phyloP scores from a whole-genome alignment of 345 rosid species.

The Citrus hindsii region DNA sequence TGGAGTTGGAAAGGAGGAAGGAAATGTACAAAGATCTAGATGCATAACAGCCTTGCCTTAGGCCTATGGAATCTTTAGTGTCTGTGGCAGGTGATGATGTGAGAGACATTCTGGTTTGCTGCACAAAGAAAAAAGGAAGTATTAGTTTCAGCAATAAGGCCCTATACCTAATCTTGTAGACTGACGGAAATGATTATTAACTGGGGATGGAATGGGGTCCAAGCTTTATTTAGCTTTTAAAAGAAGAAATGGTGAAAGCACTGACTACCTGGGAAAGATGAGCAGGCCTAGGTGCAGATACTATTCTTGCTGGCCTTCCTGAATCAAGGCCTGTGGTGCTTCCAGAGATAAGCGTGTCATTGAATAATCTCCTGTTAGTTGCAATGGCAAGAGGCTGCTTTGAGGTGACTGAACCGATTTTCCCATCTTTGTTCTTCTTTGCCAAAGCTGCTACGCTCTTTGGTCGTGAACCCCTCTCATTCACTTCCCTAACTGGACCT shows the following conservation, averaged over 20 bases:
- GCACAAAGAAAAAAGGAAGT: neutral
- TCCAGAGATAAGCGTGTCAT: neutral
- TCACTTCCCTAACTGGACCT: neutral
- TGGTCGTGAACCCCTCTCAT: neutral
- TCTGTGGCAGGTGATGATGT: constrained; percentile 1
- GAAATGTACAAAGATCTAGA: neutral
- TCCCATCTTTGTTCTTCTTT: constrained; percentile 11
- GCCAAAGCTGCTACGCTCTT: neutral
- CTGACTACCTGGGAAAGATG: neutral
- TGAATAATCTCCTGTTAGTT: constrained; percentile 7
- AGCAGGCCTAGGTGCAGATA: neutral
- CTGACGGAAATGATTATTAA: neutral
- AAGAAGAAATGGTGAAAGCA: neutral
- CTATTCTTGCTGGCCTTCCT: neutral
- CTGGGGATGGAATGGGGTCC: neutral
- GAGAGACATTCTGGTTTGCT: neutral
- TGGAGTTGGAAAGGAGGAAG: neutral
- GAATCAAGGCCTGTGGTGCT: neutral
- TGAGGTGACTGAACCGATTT: constrained; percentile 1
- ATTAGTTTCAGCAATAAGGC: neutral
- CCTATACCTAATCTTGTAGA: neutral
- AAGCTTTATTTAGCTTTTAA: neutral
- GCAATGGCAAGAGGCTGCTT: constrained; percentile 16
- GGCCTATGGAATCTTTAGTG: neutral
- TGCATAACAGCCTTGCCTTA: neutral